Conservation (phyloP, 163 green algal genomes). For the Prototheca cutis region DNA sequence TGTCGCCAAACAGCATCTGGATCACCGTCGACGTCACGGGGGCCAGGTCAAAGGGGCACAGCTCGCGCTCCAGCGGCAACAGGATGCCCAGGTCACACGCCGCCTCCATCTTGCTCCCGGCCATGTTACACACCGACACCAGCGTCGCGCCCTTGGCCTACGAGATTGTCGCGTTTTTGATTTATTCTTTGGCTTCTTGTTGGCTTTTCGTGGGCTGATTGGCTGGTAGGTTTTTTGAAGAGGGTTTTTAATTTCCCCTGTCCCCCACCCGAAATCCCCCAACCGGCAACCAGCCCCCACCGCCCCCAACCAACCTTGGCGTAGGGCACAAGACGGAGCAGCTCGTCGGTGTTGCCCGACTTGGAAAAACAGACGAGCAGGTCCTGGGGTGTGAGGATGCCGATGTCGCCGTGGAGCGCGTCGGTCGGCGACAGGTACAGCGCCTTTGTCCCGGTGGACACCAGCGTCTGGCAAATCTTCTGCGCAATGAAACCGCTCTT, state of each 20-base stretch:
- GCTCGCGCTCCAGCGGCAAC: slow-evolving; percentile 47
- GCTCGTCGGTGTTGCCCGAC: slow-evolving; percentile 46
- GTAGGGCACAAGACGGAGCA: slow-evolving; percentile 48
- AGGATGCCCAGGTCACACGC: slow-evolving; percentile 37
- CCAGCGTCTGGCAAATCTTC: slow-evolving; percentile 58
- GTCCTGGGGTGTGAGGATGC: slow-evolving; percentile 40
- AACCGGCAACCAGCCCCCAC: not conserved
- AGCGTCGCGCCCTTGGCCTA: slow-evolving; percentile 52
- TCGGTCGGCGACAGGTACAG: slow-evolving; percentile 53
- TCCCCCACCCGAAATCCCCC: too few relatives aligned
- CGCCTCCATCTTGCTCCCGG: slow-evolving; percentile 28
- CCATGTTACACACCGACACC: slow-evolving; percentile 31
- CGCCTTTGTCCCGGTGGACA: slow-evolving; percentile 57
- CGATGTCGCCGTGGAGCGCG: slow-evolving; percentile 61
- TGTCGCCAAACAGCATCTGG: slow-evolving; percentile 65
- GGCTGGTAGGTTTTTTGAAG: too few relatives aligned
- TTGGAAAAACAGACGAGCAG: slow-evolving; percentile 55
- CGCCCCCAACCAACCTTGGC: slow-evolving; percentile 15
- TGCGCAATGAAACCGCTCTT: slow-evolving; percentile 65
- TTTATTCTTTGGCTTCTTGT: too few relatives aligned
- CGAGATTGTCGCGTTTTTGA: not conserved
- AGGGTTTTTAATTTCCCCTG: too few relatives aligned
- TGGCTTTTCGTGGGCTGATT: too few relatives aligned
- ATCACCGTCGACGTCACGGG: slow-evolving; percentile 54
- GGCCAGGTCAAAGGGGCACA: slow-evolving; percentile 59